These are phyloP conservation scores for Pleoardoris graminearum DNA, from an alignment of 2,329 filamentous ascomycete species.

Conservation along the genomic window DNA sequence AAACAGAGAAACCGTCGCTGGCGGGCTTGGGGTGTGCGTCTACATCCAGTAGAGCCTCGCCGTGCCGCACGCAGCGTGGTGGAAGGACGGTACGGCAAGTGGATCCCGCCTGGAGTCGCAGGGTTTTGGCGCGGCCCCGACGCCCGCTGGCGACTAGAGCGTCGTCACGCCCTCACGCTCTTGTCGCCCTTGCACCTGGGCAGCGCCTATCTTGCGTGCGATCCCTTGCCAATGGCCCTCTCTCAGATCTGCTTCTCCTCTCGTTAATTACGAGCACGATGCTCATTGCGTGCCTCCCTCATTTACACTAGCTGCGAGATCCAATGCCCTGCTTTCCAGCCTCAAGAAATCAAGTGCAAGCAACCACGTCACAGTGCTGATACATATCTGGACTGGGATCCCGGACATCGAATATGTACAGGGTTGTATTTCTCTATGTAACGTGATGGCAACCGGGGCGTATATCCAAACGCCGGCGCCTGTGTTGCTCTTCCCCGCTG, in stretches of 20 bases:
- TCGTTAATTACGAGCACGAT: neutral
- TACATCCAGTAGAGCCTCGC: conserved; percentile 14
- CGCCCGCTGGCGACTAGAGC: conserved; percentile 3
- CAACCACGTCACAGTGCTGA: no score
- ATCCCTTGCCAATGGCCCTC: neutral
- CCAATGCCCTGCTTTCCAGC: neutral
- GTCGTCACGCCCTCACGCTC: neutral
- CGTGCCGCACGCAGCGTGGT: conserved; percentile 15
- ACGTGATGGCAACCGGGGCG: no score
- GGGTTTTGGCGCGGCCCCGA: neutral
- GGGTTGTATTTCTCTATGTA: no score
- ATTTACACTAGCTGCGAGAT: neutral
- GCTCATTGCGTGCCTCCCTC: no score
- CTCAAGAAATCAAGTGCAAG: no score
- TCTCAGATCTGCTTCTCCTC: neutral
- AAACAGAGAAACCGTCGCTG: conserved; percentile 3
- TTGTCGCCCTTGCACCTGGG: neutral
- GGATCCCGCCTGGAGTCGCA: neutral
- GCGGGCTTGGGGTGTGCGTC: conserved; percentile 5
- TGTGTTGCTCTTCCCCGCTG: no score
- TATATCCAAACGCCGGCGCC: no score
- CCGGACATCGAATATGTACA: no score
- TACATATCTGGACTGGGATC: no score
- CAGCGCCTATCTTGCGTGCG: conserved; percentile 4
- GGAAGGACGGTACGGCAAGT: conserved; percentile 1